A percentile compares a stretch with the other conserved stretches of the same genome.
Conservation (phyloP, 2,329 filamentous ascomycete species). For the Stagonosporopsis chrysanthemi region DNA sequence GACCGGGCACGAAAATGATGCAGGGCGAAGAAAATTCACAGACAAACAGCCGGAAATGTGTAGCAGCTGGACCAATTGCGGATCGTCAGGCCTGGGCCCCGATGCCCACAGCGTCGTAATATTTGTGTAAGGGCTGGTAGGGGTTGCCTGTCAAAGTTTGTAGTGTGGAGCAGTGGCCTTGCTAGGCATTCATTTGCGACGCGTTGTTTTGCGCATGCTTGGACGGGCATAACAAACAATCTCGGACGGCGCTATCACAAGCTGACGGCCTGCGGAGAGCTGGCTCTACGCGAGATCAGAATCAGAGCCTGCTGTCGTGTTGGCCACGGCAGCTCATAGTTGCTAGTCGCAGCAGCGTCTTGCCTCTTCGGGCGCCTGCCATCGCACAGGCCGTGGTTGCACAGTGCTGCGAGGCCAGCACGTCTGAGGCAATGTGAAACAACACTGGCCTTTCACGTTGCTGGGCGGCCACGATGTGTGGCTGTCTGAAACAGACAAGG, state of each 20-base stretch:
- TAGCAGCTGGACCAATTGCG: conserved; percentile 31
- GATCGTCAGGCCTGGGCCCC: conserved; percentile 21
- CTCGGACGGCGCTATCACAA: conserved; percentile 10
- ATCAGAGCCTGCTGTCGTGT: conserved; percentile 14
- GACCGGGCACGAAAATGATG: conserved; percentile 24
- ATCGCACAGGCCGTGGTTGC: conserved; percentile 32
- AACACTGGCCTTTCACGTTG: conserved; percentile 14
- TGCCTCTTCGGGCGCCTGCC: conserved; percentile 10
- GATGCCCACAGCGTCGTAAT: conserved; percentile 27
- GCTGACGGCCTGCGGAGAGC: conserved; percentile 14
- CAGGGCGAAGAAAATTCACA: conserved; percentile 24
- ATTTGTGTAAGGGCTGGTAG: conserved; percentile 24
- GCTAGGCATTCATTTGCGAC: conserved; percentile 47
- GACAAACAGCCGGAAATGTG: conserved; percentile 14
- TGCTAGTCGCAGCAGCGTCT: neutral
- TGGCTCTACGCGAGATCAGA: neutral
- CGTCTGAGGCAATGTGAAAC: conserved; percentile 32
- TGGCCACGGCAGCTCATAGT: conserved; percentile 13
- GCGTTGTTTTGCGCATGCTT: conserved; percentile 45
- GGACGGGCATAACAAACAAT: conserved; percentile 38
- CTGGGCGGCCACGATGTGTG: conserved; percentile 9
- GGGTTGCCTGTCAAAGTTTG: conserved; percentile 40
- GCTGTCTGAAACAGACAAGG: conserved; percentile 13
- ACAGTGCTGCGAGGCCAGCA: conserved; percentile 31
- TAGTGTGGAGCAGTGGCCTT: conserved; percentile 33